A percentile compares a stretch with the other conserved stretches of the same genome.
Evolutionary conservation across 106 monocot species (phyloP).

Genomic region (Chionographis japonica): DNA sequence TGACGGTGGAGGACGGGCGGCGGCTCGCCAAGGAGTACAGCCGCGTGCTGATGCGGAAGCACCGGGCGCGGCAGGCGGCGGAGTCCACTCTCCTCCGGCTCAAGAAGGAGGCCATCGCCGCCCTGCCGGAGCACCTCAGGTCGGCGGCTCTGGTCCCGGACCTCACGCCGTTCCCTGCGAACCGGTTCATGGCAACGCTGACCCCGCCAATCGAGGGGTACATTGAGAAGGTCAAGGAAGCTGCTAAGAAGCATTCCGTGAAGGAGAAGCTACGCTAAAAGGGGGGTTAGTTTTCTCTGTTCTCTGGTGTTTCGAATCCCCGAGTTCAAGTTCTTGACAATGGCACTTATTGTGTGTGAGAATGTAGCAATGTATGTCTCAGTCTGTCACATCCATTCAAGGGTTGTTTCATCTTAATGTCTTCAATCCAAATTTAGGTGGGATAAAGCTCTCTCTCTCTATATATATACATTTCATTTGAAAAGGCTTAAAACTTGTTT

Average conservation of each 20-base stretch:
- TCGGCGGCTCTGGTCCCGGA: constrained; percentile 74
- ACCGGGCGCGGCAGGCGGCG: constrained; percentile 64
- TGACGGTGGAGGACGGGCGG: constrained; percentile 87
- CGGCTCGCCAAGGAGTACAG: constrained; percentile 87
- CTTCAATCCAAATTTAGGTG: too few species aligned
- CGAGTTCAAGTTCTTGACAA: too few species aligned
- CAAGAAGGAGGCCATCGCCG: constrained; percentile 88
- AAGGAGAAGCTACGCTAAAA: constrained; percentile 68
- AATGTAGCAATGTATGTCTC: too few species aligned
- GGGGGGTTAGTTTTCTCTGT: neutral
- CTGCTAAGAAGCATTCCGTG: constrained; percentile 35
- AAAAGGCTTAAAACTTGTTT: too few species aligned
- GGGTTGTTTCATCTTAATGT: too few species aligned
- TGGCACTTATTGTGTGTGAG: too few species aligned
- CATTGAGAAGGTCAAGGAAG: constrained; percentile 63
- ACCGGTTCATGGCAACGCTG: constrained; percentile 68
- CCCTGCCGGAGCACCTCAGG: constrained; percentile 69
- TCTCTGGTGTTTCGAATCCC: too few species aligned
- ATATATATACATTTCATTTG: too few species aligned
- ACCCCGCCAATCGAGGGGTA: constrained; percentile 88
- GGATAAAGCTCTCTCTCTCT: too few species aligned
- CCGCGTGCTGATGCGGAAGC: constrained; percentile 75
- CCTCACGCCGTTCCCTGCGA: constrained; percentile 58
- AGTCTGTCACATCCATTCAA: too few species aligned
- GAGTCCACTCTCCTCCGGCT: constrained; percentile 57